Conservation (phyloP, 2,329 filamentous ascomycete genomes). For the Emmonsia crescens region DNA sequence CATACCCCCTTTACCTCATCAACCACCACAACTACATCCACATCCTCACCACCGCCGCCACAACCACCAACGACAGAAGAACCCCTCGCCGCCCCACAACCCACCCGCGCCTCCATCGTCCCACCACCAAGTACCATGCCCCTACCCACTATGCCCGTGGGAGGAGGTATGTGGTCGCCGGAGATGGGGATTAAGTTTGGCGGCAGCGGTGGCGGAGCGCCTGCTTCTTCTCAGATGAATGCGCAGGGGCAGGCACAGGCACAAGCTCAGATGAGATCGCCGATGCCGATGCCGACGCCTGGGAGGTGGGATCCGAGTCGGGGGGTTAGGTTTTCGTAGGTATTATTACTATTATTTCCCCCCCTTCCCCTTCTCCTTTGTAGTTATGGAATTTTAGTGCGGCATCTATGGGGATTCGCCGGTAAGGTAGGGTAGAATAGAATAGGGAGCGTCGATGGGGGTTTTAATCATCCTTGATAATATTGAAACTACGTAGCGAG, state of each 20-base stretch:
- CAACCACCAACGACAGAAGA: constrained; percentile 22
- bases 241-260: neutral
- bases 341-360: too few species aligned
- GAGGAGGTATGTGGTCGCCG: constrained; percentile 62
- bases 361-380: too few species aligned
- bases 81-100: constrained; percentile 38
- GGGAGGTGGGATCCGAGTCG: constrained; percentile 49
- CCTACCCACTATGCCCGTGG: constrained; percentile 15
- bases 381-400: too few species aligned
- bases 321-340: constrained; percentile 45
- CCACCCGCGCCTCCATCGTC: constrained; percentile 29
- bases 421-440: too few species aligned
- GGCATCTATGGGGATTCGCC: too few species aligned
- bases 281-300: constrained; percentile 5
- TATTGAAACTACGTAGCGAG: too few species aligned
- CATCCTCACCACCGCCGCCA: constrained; percentile 24
- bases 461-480: too few species aligned
- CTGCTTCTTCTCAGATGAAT: neutral
- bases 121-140: constrained; percentile 42
- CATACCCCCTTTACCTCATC: constrained; percentile 28
- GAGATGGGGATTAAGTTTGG: constrained; percentile 70
- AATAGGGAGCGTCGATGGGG: too few species aligned
- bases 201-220: constrained; percentile 22
- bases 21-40: constrained; percentile 14
- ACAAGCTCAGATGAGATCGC: constrained; percentile 10